Evolutionary conservation across 1,139 yeast species (phyloP), one percentile per base, ranked within the genome.

Genomic region (Candida albicans): DNA sequence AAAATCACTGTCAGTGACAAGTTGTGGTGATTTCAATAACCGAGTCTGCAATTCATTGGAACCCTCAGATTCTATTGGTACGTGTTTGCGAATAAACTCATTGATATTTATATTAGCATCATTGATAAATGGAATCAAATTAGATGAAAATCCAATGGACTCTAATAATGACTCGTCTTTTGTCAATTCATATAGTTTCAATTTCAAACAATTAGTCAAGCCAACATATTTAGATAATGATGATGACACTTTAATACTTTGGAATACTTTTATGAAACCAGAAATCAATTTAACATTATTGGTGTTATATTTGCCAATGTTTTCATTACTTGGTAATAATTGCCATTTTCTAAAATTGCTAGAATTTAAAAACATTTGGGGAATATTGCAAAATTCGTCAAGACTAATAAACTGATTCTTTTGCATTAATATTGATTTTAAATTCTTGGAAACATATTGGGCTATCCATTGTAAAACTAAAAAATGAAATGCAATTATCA

Each of bases 401-500:
- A 49, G 13, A 31, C 46, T 49, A 10, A 56, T 35, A 4, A 44
- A 26, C 6, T 36, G 29, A 36, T 56, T 55, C 15, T 45, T 40
- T 24, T 46, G 47, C 8, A 40, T 32, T 12, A 46, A 26, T 7
- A 62, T 41, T 8, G 39, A 12, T 18, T 55, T 54, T 33, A 63
- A 38, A 39, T 62, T 55, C 8, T 44, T 36, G 1, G 68, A 56
- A 4, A 60, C 39, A 33, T 54, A 50, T 44, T 67, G 72, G 9
- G 67, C 49, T n/a, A 61, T 29, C 34, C 63, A 55, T 50, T 69
- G 75, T 9, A 68, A 47, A 8, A 55, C 42, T 35, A 69, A 52
- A 47, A 68, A 67, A 48, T 68, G 67, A 46, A 55, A 65, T 9
- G 73, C 68, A 29, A 64, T 52, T 6, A 65, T 51, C 14, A 61